phyloP scores from a whole-genome alignment of 2,329 filamentous ascomycete genomes.

The Epichloe aotearoae region DNA sequence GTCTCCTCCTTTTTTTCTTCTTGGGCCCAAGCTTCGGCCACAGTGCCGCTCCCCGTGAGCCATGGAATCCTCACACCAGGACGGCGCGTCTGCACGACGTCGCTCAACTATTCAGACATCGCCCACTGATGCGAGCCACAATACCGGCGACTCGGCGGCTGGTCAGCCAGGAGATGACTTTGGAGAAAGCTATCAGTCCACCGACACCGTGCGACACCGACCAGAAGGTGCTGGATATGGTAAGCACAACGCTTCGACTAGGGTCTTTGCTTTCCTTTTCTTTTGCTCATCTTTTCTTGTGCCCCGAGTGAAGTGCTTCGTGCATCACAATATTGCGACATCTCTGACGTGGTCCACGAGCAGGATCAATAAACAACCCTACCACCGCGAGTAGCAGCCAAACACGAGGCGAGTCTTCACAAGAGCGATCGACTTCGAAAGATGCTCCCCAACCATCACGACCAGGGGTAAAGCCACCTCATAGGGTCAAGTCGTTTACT shows the following conservation, averaged over 20 bases:
- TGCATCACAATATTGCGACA: not conserved
- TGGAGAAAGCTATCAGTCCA: slow-evolving; percentile 44
- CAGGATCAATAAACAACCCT: slow-evolving; percentile 10
- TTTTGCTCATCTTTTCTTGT: not conserved
- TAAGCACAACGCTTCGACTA: slow-evolving; percentile 17
- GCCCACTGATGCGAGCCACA: slow-evolving; percentile 35
- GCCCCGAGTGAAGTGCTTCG: not conserved
- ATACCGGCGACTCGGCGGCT: slow-evolving; percentile 22
- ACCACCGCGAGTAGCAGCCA: slow-evolving; percentile 15
- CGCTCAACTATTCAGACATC: slow-evolving; percentile 27
- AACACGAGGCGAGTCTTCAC: slow-evolving; percentile 22
- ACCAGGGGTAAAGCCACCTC: slow-evolving; percentile 28
- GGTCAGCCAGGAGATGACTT: slow-evolving; percentile 29
- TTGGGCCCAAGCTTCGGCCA: slow-evolving; percentile 1
- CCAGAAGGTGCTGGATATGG: slow-evolving; percentile 41
- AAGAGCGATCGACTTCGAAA: slow-evolving; percentile 22
- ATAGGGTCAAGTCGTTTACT: slow-evolving; percentile 32
- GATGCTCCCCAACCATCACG: slow-evolving; percentile 20
- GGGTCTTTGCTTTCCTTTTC: not conserved
- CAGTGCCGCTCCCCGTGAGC: slow-evolving; percentile 7
- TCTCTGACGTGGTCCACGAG: not conserved
- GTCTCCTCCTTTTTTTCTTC: not conserved
- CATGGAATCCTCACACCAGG: slow-evolving; percentile 31
- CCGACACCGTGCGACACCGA: slow-evolving; percentile 45
- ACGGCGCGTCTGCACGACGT: slow-evolving; percentile 22